phyloP scores from a whole-genome alignment of 805 yeast genomes.

The Monosporozyma siamensis region DNA sequence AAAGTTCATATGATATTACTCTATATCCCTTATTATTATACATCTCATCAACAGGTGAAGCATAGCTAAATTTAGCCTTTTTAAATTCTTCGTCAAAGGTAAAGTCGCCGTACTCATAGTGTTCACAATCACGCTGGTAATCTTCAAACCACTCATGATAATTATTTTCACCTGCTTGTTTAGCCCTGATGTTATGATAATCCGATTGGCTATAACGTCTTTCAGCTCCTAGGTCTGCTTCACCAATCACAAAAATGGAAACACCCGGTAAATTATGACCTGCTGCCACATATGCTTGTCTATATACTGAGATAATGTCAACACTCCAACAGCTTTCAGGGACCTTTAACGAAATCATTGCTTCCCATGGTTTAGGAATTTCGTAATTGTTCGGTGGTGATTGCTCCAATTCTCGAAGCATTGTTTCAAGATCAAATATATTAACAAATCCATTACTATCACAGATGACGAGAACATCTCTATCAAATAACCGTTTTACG shows the following conservation, averaged over 20 bases:
- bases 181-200: too few species aligned
- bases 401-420: background rate
- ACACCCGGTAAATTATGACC: conserved; percentile 20
- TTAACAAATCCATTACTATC: conserved; percentile 47
- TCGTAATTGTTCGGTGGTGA: too few species aligned
- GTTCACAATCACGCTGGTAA: too few species aligned
- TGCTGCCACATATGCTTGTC: conserved; percentile 11
- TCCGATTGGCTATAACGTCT: too few species aligned
- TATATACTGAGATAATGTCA: conserved; percentile 10
- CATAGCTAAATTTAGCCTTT: too few species aligned
- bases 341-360: conserved; percentile 8
- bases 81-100: too few species aligned
- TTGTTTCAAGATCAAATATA: conserved; percentile 28
- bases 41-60: too few species aligned
- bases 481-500: conserved; percentile 12
- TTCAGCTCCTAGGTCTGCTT: too few species aligned
- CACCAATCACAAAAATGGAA: conserved; percentile 12
- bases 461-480: conserved; percentile 40
- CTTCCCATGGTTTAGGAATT: too few species aligned
- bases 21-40: background rate
- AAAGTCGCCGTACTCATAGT: too few species aligned
- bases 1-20: conserved; percentile 6
- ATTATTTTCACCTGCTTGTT: too few species aligned
- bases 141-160: too few species aligned
- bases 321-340: conserved; percentile 20